Conservation (phyloP, 2,329 filamentous ascomycete species). For the Fusarium sp. region DNA sequence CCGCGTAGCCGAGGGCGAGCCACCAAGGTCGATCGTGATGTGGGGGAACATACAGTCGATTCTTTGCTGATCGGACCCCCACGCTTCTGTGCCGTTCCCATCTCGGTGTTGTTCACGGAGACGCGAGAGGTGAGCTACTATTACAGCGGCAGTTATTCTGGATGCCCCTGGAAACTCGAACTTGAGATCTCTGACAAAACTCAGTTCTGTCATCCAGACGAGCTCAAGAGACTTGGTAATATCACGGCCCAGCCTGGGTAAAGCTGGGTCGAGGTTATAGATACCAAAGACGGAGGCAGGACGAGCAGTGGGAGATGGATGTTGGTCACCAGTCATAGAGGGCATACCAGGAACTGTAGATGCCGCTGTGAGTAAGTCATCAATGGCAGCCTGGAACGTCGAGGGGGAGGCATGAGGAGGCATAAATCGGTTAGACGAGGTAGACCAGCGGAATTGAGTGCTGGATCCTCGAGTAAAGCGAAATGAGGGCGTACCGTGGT, state of each 20-base stretch:
- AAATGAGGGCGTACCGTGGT: background rate
- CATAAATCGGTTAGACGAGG: background rate
- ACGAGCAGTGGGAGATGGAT: background rate
- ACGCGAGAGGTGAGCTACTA: background rate
- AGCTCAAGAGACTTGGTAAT: background rate
- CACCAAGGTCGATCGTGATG: background rate
- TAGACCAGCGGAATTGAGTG: background rate
- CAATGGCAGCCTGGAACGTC: background rate
- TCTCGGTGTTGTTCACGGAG: background rate
- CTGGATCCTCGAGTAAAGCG: background rate
- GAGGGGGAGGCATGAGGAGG: background rate
- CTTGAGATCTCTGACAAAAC: too few species aligned
- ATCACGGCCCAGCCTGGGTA: background rate
- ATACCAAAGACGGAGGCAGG: background rate
- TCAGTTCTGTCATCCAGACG: background rate
- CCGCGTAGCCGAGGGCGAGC: background rate
- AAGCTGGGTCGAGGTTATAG: background rate
- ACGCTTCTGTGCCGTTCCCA: too few species aligned
- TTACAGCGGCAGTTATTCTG: background rate
- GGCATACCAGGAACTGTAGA: background rate
- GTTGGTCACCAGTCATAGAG: background rate
- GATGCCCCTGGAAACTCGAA: too few species aligned
- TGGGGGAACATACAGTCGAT: background rate
- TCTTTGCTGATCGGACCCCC: background rate
- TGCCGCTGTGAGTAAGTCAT: background rate